A percentile compares a stretch with the other conserved stretches of the same genome.
Conservation (phyloP, 108 stramenopile species). For the Pelagomonas calceolata region DNA sequence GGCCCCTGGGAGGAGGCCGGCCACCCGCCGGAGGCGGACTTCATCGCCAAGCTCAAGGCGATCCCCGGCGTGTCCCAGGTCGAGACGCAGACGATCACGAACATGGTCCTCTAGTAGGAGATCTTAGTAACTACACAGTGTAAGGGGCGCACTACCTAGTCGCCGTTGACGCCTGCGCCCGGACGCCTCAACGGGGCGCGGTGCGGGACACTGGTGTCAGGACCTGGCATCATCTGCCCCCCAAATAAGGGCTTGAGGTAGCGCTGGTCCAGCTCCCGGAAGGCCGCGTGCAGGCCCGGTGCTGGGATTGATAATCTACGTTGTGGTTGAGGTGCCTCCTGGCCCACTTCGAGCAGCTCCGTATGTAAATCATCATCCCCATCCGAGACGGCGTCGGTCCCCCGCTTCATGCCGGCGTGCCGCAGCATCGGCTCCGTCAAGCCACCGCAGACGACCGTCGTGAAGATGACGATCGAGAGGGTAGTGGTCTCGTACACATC, state of each 20-base stretch:
- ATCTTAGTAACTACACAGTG: too few relatives aligned
- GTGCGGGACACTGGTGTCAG: too few relatives aligned
- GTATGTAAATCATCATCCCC: not conserved
- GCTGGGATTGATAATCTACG: too few relatives aligned
- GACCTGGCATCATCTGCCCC: conserved; percentile 13
- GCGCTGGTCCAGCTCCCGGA: conserved; percentile 17
- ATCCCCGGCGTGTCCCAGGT: conserved; percentile 72
- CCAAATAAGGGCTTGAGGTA: conserved; percentile 46
- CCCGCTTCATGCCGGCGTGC: conserved; percentile 67
- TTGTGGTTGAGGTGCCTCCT: too few relatives aligned
- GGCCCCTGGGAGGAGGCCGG: conserved; percentile 65
- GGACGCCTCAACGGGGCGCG: too few relatives aligned
- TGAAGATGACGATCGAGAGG: conserved; percentile 83
- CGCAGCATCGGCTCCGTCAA: conserved; percentile 73
- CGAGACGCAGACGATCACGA: conserved; percentile 76
- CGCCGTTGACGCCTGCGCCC: too few relatives aligned
- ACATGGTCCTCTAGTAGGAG: conserved; percentile 57
- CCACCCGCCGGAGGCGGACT: conserved; percentile 60
- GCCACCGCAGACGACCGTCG: conserved; percentile 91
- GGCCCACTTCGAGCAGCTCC: not conserved
- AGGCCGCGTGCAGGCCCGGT: not conserved
- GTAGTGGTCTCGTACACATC: conserved; percentile 79
- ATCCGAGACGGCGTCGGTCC: conserved; percentile 3
- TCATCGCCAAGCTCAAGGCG: conserved; percentile 62
- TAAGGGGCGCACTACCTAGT: too few relatives aligned